Base-by-base conservation (phyloP, 2,329 filamentous ascomycete species). In the Ceratocystis eucalypticola region DNA sequence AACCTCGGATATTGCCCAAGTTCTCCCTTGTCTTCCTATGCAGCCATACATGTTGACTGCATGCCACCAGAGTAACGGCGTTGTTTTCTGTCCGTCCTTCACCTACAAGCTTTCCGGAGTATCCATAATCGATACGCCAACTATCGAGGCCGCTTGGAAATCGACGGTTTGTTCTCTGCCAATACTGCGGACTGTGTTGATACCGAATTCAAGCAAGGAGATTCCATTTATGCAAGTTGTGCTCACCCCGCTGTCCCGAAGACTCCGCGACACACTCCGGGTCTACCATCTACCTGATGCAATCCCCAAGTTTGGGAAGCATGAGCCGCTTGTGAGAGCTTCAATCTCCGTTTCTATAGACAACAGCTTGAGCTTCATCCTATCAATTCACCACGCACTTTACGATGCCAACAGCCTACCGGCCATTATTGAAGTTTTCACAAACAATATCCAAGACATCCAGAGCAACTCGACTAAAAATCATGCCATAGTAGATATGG, bases 381-480 rank as follows among this genome's bases (percentile, higher is more conserved):
- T 91, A 4, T 79, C 79, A 30, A 86, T 96, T 3, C 91, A 96
- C 69, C 92, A 97, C 73, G 88, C 89, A 0, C 78, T 96, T 0
- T 97, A 96, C 72, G 93, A 96, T 73, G 91, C 87, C 5, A 80
- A 95, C 68, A 94, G 89, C 71, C 77, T 96, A 3, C 83, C 86
- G 0, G 73, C 80, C 0, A 76, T 96, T 5, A 76, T 91, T 25
- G 72, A 80, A 1, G 72, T 74, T 0, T 75, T 80, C 30, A 20
- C 68, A 1, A 63, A 59, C 12, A 59, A 59, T n/a, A 37, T 59
- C 30, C 55, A 37, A 20, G 33, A 15, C 17, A 30, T n/a, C 4
- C 28, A 37, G 33, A 59, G 2, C 15, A n/a, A n/a, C 15, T 8
- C n/a, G 2, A 7, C 17, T 59, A 10, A 55, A 55, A n/a, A 17